phyloP scores from a whole-genome alignment of 345 rosid species.

The Gynandropsis gynandra region DNA sequence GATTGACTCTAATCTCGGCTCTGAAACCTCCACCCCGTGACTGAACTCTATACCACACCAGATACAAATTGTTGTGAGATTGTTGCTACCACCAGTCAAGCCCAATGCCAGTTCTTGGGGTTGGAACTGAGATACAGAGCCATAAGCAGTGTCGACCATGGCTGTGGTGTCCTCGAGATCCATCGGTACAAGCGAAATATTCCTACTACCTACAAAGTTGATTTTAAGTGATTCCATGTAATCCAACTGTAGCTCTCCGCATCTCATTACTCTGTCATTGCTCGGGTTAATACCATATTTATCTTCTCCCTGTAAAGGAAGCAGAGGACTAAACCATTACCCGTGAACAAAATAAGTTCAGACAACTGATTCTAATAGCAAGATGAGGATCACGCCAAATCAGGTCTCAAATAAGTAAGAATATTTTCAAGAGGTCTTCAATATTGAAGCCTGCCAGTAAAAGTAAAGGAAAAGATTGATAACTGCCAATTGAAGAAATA shows the following conservation, averaged over 20 bases:
- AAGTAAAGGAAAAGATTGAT: not conserved
- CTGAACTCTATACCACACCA: constrained; percentile 67
- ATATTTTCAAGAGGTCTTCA: too few relatives aligned
- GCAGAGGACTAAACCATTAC: too few relatives aligned
- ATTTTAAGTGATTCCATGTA: constrained; percentile 38
- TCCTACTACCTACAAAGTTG: constrained; percentile 29
- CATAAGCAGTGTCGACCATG: constrained; percentile 24
- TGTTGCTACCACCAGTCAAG: constrained; percentile 14
- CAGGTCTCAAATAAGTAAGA: not conserved
- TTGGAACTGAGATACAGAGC: constrained; percentile 30
- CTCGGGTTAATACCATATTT: constrained; percentile 18
- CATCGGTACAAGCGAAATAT: constrained; percentile 25
- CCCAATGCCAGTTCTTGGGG: constrained; percentile 29
- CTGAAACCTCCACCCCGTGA: constrained; percentile 42
- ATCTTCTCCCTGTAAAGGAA: constrained; percentile 38
- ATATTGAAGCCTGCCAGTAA: not conserved
- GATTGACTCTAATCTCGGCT: constrained; percentile 51
- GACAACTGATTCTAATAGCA: not conserved
- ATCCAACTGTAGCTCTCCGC: constrained; percentile 44
- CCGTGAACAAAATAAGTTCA: constrained; percentile 7
- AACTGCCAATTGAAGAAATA: not conserved
- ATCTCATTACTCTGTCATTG: constrained; percentile 25
- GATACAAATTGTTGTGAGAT: constrained; percentile 36
- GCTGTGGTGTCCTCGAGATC: constrained; percentile 21
- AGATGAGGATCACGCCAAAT: not conserved